phyloP scores from a whole-genome alignment of 2,329 filamentous ascomycete genomes.

The Epichloe coenophiala region DNA sequence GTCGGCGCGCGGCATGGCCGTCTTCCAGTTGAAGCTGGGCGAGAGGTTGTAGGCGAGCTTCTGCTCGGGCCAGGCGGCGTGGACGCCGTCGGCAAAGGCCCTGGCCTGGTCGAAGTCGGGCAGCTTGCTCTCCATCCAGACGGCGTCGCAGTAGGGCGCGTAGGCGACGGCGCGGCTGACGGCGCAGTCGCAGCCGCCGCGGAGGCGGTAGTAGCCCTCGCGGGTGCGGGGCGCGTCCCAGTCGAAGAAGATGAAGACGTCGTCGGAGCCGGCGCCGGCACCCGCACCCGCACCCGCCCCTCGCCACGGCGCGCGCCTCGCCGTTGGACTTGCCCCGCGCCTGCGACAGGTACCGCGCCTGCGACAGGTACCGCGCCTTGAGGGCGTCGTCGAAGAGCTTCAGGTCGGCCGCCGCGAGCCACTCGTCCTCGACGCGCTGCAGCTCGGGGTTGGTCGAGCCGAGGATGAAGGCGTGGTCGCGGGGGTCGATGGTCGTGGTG shows the following conservation, averaged over 20 bases:
- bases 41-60: conserved; percentile 99
- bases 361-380: conserved; percentile 48
- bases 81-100: conserved; percentile 87
- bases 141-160: conserved; percentile 84
- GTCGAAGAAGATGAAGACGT: conserved; percentile 62
- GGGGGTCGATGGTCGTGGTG: conserved; percentile 87
- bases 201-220: conserved; percentile 88
- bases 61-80: conserved; percentile 89
- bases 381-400: conserved; percentile 64
- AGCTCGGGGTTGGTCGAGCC: conserved; percentile 82
- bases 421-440: conserved; percentile 84
- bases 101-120: conserved; percentile 84
- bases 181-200: conserved; percentile 82
- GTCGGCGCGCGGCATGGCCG: conserved; percentile 79
- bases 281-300: conserved; percentile 18
- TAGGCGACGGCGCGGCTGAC: conserved; percentile 85
- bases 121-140: conserved; percentile 99
- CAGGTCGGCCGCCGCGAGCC: conserved; percentile 65
- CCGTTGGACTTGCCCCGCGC: conserved; percentile 73
- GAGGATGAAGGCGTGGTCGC: conserved; percentile 88
- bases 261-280: conserved; percentile 45
- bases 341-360: conserved; percentile 49
- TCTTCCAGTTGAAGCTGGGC: conserved; percentile 99
- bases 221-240: conserved; percentile 90
- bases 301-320: conserved; percentile 71